These are phyloP conservation scores for Conticribra weissflogii DNA, from an alignment of 108 stramenopile species.

Conservation along the genomic window DNA sequence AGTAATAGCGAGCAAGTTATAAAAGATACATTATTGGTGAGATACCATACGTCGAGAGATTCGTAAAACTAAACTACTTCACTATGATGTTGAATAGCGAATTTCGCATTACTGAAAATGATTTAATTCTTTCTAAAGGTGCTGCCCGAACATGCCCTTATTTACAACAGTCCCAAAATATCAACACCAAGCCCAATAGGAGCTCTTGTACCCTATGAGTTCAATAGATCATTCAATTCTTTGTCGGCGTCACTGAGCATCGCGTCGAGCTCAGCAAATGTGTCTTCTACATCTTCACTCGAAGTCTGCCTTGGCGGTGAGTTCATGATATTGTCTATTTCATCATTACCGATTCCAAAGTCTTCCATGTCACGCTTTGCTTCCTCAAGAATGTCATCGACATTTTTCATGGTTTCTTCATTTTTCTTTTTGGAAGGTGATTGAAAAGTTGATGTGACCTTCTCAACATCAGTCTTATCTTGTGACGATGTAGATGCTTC, in stretches of 20 bases:
- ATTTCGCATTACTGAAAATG: no score
- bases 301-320: slow-evolving; percentile 23
- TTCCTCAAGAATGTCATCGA: slow-evolving; percentile 75
- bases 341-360: slow-evolving; percentile 54
- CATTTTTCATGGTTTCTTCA: slow-evolving; percentile 39
- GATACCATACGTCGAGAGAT: no score
- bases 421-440: slow-evolving; percentile 26
- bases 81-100: no score
- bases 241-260: slow-evolving; percentile 85
- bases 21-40: no score
- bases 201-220: slow-evolving; percentile 36
- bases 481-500: background rate
- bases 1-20: no score
- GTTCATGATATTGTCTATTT: slow-evolving; percentile 41
- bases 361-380: slow-evolving; percentile 71
- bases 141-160: no score
- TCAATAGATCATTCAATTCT: slow-evolving; percentile 81
- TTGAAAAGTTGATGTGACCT: slow-evolving; percentile 37
- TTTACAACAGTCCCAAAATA: no score
- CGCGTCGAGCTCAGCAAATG: slow-evolving; percentile 81
- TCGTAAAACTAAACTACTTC: no score
- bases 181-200: no score
- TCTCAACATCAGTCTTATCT: slow-evolving; percentile 28
- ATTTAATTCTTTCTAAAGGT: no score
- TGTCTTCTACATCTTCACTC: slow-evolving; percentile 49